Evolutionary conservation across 2,329 filamentous ascomycete genomes (phyloP).

Genomic region (Neofusicoccum parvum): DNA sequence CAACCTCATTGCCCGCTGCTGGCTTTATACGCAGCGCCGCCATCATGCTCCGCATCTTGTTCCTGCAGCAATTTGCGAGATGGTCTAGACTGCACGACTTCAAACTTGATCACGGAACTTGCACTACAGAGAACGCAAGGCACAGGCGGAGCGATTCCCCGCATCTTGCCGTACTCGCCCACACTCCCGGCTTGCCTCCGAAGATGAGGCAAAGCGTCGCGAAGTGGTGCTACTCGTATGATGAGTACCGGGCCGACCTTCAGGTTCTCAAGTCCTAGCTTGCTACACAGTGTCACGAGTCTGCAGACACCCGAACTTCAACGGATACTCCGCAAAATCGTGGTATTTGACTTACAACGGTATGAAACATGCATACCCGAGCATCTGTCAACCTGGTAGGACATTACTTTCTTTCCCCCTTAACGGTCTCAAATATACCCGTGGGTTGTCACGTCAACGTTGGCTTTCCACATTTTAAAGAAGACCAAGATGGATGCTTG

Average conservation of each 20-base stretch:
- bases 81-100: background rate
- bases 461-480: constrained; percentile 14
- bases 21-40: background rate
- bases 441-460: constrained; percentile 5
- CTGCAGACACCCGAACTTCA: background rate
- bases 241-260: background rate
- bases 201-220: background rate
- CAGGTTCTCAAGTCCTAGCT: background rate
- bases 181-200: background rate
- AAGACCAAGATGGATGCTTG: constrained; percentile 15
- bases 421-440: constrained; percentile 16
- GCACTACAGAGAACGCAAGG: background rate
- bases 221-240: background rate
- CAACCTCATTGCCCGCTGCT: background rate
- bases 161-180: no score
- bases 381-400: background rate
- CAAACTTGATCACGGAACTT: background rate
- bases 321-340: no score
- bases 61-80: background rate
- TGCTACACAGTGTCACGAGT: background rate
- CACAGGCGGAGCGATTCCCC: background rate
- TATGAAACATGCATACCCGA: background rate
- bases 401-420: background rate
- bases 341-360: background rate
- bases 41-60: background rate